Evolutionary conservation across 345 rosid genomes (phyloP).

Genomic region (Cardamine resedifolia): DNA sequence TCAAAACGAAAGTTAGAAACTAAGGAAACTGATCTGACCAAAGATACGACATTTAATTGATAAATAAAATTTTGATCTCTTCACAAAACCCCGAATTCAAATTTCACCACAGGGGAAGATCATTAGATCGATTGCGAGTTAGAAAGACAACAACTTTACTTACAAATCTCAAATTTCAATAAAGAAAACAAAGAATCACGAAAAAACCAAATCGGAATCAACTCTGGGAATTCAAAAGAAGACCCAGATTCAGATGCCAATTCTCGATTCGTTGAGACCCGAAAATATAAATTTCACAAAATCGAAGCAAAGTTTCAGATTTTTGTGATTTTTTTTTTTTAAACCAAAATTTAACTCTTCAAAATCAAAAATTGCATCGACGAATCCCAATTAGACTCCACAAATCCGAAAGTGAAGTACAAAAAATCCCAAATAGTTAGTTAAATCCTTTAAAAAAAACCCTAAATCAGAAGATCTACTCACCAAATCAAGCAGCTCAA

Average conservation of each 20-base stretch:
- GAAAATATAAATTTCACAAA: not conserved
- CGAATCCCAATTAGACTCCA: not conserved
- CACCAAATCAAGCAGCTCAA: slow-evolving; percentile 33
- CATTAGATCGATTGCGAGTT: not conserved
- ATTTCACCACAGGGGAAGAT: not conserved
- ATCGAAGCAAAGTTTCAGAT: not conserved
- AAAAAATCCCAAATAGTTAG: slow-evolving; percentile 9
- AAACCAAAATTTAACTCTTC: not conserved
- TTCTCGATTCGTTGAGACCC: not conserved
- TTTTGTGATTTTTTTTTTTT: too few relatives aligned
- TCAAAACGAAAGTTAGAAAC: slow-evolving; percentile 11
- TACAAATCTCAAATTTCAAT: not conserved
- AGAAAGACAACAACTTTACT: slow-evolving; percentile 17
- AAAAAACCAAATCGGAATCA: slow-evolving; percentile 10
- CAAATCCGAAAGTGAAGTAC: slow-evolving; percentile 20
- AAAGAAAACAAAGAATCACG: not conserved
- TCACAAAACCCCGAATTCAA: not conserved
- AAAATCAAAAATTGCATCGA: slow-evolving; percentile 1
- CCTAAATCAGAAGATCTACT: slow-evolving; percentile 51
- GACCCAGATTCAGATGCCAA: slow-evolving; percentile 23
- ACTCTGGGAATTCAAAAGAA: slow-evolving; percentile 15
- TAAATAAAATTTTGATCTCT: not conserved
- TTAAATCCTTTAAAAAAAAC: slow-evolving; percentile 29
- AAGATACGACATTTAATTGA: slow-evolving; percentile 1
- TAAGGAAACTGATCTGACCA: slow-evolving; percentile 1